Evolutionary conservation across 768 basidiomycete genomes (phyloP), one percentile per base, ranked within the genome.

Genomic region (Leccinum uliginosum): DNA sequence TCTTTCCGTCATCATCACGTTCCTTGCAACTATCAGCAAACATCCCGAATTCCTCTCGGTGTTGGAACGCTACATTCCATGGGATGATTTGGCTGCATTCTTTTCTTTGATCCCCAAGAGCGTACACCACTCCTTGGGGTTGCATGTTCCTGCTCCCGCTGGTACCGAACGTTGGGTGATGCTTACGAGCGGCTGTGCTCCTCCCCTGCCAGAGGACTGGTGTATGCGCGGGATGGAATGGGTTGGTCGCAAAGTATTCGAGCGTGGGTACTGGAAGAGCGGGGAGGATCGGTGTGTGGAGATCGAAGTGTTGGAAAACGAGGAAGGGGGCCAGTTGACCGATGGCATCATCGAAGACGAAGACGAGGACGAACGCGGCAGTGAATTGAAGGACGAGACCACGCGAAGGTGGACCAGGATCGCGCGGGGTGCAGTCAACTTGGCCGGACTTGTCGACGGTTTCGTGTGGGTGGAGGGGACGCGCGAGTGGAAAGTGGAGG

Each of bases 181-280:
- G 76, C 76, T 91, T 30, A 89, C 87, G 0, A 83, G 78, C 46
- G 83, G 83, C 14, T 86, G 83, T 59, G 74, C 81, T 21, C 85
- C 86, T 0, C 86, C 91, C 0, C 75, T 98, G 2, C 81, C 90
- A 0, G 97, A 99, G 71, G 97, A 98, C 65, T 98, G 95, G 93
- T 91, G 89, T 65, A 69, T 98, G 62, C 82, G 97, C 30, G 97
- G 97, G 1, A 92, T 95, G 86, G 94, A 94, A 63, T 99, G 97
- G 97, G 87, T 92, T 4, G 89, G 91, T 6, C 80, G 92, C 57
- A 83, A 84, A 59, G 86, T 98, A 15, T 98, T 89, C 68, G 93
- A 96, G 70, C 84, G 91, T 40, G 96, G 95, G 0, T 98, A 87
- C 70, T 99, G 97, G 97, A 91, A 88, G 67, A 76, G 77, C n/a